Evolutionary conservation across 108 stramenopile species (phyloP), one percentile per base, ranked within the genome.

Genomic region (Asterionellopsis glacialis): DNA sequence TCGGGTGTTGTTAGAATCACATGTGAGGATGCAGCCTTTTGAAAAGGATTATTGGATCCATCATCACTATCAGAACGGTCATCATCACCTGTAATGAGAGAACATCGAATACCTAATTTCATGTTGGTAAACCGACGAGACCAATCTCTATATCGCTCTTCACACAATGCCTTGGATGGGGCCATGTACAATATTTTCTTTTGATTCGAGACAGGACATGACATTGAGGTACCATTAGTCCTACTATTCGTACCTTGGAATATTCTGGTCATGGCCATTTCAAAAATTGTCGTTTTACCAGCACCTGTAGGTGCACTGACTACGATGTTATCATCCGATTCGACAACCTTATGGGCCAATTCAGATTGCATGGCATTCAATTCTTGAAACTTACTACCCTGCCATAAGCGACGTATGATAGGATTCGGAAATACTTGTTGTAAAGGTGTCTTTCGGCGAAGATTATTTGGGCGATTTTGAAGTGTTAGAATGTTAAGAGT

Each of bases 261-360:
- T 64, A 98, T 68, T 51, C 93, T 66, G 11, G 81, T 83, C 71
- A 98, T 88, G 16, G 96, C 96, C 91, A 96, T 93, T 72, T 98
- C 97, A 59, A 98, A 95, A 50, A 96, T 59, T 0, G 63, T 76
- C 0, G 98, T 98, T 72, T 99, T 99, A 13, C 99, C 99, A 0
- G 97, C 91, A 0, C 99, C 98, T 9, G 99, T 99, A 21, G 99
- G 99, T 12, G 99, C 97, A 28, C 94, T 92, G 2, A 99, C 82
- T 12, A 99, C 90, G 11, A 98, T 70, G 70, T 97, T 97, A 56
- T 91, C 87, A 64, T 95, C 84, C 50, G 75, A 72, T 47, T 84
- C 51, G 38, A 69, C 84, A 9, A 88, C 41, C 0, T 60, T 33
- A 26, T 74, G 51, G 11, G 71, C 68, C 54, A 93, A 54, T 70